Conservation (phyloP, 176 grass and related monocot species). For the Areca catechu region DNA sequence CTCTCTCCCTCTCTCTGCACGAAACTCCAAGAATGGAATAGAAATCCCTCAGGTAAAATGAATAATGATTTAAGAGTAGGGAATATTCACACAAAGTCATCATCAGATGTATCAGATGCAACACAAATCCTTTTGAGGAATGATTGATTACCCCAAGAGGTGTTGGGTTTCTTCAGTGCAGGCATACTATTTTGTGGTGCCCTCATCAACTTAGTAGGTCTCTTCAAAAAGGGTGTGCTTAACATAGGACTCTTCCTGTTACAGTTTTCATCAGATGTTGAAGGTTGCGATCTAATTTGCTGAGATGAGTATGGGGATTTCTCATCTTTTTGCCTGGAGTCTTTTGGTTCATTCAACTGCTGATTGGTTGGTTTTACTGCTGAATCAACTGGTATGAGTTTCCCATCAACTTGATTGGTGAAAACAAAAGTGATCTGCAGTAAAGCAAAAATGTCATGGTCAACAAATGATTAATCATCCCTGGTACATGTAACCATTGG, state of each 20-base stretch:
- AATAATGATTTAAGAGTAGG: neutral
- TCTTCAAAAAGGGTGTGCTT: conserved; percentile 29
- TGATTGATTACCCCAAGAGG: conserved; percentile 40
- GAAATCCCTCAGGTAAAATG: conserved; percentile 1
- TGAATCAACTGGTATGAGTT: conserved; percentile 89
- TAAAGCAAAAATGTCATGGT: conserved; percentile 1
- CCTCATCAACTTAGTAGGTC: conserved; percentile 28
- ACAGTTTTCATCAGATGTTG: conserved; percentile 25
- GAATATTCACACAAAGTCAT: conserved; percentile 69
- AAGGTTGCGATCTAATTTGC: conserved; percentile 32
- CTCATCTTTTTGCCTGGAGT: conserved; percentile 13
- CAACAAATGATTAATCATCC: no score
- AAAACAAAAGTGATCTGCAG: conserved; percentile 96
- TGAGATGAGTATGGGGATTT: conserved; percentile 16
- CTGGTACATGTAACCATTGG: no score
- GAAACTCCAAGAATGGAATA: neutral
- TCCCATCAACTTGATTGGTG: conserved; percentile 95
- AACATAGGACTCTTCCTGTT: conserved; percentile 44
- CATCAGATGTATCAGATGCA: conserved; percentile 63
- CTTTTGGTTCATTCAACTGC: conserved; percentile 22
- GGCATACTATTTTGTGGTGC: conserved; percentile 29
- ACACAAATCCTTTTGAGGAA: conserved; percentile 47
- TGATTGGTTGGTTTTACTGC: conserved; percentile 27
- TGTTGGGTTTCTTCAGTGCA: conserved; percentile 33
- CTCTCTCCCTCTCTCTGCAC: no score